These are phyloP conservation scores for Talaromyces verruculosus DNA, from an alignment of 2,329 filamentous ascomycete species.

Conservation along the genomic window DNA sequence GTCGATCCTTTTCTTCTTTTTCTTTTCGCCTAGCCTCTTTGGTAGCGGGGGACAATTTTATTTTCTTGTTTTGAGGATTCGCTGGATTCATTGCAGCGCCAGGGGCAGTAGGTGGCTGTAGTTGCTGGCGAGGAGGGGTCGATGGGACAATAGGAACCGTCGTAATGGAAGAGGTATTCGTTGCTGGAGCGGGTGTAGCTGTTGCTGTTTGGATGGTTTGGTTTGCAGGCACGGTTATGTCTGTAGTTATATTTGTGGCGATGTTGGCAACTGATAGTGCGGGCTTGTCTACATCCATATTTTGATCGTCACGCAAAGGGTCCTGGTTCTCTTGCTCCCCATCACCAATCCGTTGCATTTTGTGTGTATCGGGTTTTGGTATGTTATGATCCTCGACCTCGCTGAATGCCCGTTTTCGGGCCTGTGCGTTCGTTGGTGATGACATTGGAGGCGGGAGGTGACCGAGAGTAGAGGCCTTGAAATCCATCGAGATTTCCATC, in stretches of 20 bases:
- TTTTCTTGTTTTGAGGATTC: slow-evolving; percentile 9
- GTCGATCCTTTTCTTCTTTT: slow-evolving; percentile 32
- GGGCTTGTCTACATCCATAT: slow-evolving; percentile 14
- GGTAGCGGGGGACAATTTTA: slow-evolving; percentile 13
- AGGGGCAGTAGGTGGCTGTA: neutral
- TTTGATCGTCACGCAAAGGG: neutral
- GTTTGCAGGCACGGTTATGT: neutral
- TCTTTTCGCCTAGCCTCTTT: slow-evolving; percentile 18
- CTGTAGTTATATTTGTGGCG: neutral
- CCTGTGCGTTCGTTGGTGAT: neutral
- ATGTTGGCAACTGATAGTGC: neutral
- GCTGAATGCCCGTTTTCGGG: slow-evolving; percentile 19
- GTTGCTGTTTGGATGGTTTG: neutral
- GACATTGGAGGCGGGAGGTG: slow-evolving; percentile 4
- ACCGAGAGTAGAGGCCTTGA: neutral
- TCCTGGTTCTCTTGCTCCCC: slow-evolving; percentile 18
- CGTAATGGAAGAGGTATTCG: neutral
- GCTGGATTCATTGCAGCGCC: no score
- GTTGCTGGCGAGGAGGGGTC: neutral
- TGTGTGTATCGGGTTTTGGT: neutral
- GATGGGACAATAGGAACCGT: neutral
- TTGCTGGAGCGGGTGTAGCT: neutral
- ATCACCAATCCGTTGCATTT: neutral
- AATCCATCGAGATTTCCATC: slow-evolving; percentile 21
- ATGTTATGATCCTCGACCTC: slow-evolving; percentile 16